Percentiles rank a stretch among this genome's conserved stretches.
These are phyloP conservation scores for Plectosphaerella sp. DNA, from an alignment of 2,329 filamentous ascomycete species.

Conservation along the genomic window DNA sequence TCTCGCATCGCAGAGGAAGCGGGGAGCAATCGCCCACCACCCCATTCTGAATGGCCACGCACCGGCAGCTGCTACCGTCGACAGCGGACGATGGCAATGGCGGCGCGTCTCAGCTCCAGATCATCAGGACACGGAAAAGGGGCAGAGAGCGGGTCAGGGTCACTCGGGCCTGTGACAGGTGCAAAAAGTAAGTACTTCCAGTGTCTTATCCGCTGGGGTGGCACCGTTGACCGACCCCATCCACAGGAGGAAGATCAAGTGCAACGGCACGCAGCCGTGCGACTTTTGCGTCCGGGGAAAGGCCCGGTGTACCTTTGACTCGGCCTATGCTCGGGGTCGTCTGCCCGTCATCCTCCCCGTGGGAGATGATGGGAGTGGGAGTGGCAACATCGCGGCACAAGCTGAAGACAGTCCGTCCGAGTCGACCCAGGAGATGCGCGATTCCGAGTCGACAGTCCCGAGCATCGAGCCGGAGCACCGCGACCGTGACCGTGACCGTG, in stretches of 20 bases:
- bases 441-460: not conserved
- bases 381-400: constrained; percentile 3
- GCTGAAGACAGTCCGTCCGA: not conserved
- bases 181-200: constrained; percentile 34
- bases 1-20: too few species aligned
- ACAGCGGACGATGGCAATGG: not conserved
- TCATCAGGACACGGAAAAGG: constrained; percentile 10
- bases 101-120: not conserved
- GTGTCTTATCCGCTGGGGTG: not conserved
- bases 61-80: not conserved
- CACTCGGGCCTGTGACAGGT: constrained; percentile 41
- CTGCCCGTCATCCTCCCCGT: constrained; percentile 29
- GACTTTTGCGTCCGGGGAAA: constrained; percentile 25
- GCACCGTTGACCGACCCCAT: too few species aligned
- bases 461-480: constrained; percentile 1
- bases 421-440: not conserved
- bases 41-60: constrained; percentile 3
- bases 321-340: constrained; percentile 43
- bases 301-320: constrained; percentile 41
- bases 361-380: constrained; percentile 7
- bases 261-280: constrained; percentile 24
- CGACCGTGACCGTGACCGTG: not conserved
- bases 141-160: constrained; percentile 31
- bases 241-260: constrained; percentile 28
- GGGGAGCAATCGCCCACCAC: not conserved